Evolutionary conservation across 805 yeast genomes (phyloP), one percentile per base, ranked within the genome.

Genomic region (Myxozyma vanderwaltii): DNA sequence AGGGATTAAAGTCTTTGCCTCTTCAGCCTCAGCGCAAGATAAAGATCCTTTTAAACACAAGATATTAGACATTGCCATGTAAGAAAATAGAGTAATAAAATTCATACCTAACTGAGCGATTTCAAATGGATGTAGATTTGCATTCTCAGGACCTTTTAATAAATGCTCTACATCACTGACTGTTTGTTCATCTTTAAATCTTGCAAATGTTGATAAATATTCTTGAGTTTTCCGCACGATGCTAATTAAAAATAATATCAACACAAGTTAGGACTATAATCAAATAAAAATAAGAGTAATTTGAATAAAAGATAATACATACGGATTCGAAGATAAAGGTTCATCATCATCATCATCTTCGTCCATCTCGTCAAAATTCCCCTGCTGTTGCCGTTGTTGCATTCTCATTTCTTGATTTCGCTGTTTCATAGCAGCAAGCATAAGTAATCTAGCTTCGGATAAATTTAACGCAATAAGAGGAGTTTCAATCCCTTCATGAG

Each of bases 1-100:
- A 48, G 99, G 97, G 59, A 94, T 86, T 69, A 94, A 79, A 17
- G 97, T 89, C 75, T 89, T 89, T 38, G 98, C 98, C 77, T 94
- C 99, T 70, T 89, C 99, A 4, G 96, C 91, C 63, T 92, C 97
- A 70, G 92, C 99, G 75, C 97, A 91, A 31, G 94, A 88, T 63
- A 92, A 79, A 2, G 96, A 89, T 0, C 95, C 92, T 58, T 24
- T 26, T 26, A 21, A n/a, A n/a, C n/a, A 21, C 5, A 7, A 5
- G 36, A 26, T 8, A 51, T 10, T 2, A 21, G 15, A 3, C 29
- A 7, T 4, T 6, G n/a, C 33, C n/a, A 51, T 19, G 3, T 12
- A 31, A 19, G 24, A 5, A 29, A 10, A 12, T 29, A 19, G 46
- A 24, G 12, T 13, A 36, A 27, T 38, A 12, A 4, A 53, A 15